Evolutionary conservation across 257 asterid species (phyloP).

Genomic region (Forsythia viridissima): DNA sequence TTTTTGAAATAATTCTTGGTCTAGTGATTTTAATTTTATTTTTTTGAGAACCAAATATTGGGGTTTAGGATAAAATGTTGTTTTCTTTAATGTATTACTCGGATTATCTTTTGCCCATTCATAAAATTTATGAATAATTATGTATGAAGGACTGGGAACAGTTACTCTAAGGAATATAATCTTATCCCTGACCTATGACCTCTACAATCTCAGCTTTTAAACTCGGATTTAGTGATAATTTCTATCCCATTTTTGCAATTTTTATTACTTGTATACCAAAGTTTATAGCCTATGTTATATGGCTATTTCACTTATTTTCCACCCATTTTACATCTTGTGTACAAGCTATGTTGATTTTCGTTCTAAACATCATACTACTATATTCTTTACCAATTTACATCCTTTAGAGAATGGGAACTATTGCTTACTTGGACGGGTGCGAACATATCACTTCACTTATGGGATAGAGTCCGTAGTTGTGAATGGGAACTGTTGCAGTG

Average conservation of each 20-base stretch:
- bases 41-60: background rate
- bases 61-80: background rate
- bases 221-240: background rate
- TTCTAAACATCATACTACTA: background rate
- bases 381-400: background rate
- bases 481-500: background rate
- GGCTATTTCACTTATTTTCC: background rate
- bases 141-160: background rate
- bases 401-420: background rate
- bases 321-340: background rate
- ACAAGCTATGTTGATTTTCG: background rate
- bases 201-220: no score
- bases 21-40: background rate
- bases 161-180: no score
- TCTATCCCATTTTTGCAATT: background rate
- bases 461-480: background rate
- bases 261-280: no score
- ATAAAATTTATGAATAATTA: no score
- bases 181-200: background rate
- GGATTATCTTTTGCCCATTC: background rate
- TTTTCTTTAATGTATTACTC: no score
- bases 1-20: background rate
- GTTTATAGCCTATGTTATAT: no score
- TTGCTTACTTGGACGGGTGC: background rate
- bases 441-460: background rate